These are phyloP conservation scores for Globisporangium polare DNA, from an alignment of 352 stramenopile genomes.

Conservation along the genomic window DNA sequence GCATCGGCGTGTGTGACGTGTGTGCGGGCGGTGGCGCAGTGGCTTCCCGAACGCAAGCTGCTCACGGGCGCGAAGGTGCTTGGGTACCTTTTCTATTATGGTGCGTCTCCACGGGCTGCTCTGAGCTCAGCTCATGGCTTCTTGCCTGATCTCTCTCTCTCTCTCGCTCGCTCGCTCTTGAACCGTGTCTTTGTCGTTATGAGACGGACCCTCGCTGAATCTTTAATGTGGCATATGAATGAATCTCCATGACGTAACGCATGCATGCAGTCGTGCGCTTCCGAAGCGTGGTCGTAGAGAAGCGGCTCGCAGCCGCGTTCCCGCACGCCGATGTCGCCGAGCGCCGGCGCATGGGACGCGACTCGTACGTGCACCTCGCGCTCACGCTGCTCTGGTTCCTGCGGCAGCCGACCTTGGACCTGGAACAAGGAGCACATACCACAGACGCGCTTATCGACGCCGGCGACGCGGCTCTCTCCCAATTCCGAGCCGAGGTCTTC, in stretches of 20 bases:
- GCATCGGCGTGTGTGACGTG: constrained; percentile 28
- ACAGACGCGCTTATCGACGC: constrained; percentile 13
- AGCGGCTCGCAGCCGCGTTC: constrained; percentile 28
- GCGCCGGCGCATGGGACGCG: constrained; percentile 20
- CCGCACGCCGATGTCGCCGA: constrained; percentile 11
- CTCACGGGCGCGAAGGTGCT: constrained; percentile 21
- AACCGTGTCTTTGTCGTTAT: constrained; percentile 14
- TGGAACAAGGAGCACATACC: constrained; percentile 4
- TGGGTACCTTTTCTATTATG: constrained; percentile 48
- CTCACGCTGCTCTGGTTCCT: constrained; percentile 56
- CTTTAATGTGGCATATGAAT: background rate
- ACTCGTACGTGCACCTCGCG: constrained; percentile 27
- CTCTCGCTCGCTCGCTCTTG: too few relatives aligned
- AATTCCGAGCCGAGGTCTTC: constrained; percentile 2
- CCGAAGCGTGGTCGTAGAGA: constrained; percentile 33
- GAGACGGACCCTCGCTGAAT: constrained; percentile 5
- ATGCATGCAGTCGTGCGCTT: constrained; percentile 36
- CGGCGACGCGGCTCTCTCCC: constrained; percentile 1
- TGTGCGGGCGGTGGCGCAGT: constrained; percentile 25
- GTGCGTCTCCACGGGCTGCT: constrained; percentile 20
- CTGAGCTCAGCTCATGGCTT: background rate
- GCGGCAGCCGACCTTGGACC: constrained; percentile 21
- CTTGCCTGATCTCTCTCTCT: background rate
- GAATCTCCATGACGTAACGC: background rate
- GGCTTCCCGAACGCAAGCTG: constrained; percentile 35